phyloP scores from a whole-genome alignment of 148 eudicot species.

The Amaranthus palmeri region DNA sequence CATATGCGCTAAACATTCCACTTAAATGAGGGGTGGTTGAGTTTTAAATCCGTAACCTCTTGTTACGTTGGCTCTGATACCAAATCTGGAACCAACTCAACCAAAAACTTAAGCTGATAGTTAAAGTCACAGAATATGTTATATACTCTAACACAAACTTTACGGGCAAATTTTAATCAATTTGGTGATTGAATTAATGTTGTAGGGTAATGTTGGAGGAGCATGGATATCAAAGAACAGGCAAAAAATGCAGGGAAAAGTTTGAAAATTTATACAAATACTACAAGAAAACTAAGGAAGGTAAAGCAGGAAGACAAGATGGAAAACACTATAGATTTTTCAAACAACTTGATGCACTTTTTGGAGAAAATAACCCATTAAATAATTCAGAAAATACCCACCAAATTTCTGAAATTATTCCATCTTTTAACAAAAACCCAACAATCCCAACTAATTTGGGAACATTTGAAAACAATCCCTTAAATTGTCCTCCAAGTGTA shows the following conservation, averaged over 20 bases:
- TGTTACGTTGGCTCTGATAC: too few species aligned
- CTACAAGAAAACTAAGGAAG: slow-evolving; percentile 96
- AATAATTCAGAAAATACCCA: slow-evolving; percentile 11
- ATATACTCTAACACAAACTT: not conserved
- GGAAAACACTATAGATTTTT: slow-evolving; percentile 90
- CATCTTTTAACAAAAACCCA: slow-evolving; percentile 12
- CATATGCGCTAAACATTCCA: too few species aligned
- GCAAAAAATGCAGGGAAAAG: slow-evolving; percentile 96
- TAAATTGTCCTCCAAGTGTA: slow-evolving; percentile 31
- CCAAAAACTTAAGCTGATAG: too few species aligned
- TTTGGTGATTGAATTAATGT: not conserved
- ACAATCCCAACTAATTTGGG: not conserved
- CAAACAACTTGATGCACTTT: slow-evolving; percentile 91
- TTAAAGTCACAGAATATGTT: too few species aligned
- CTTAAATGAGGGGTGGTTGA: too few species aligned
- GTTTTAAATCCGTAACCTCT: too few species aligned
- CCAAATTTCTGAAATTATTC: slow-evolving; percentile 6
- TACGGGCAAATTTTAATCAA: not conserved
- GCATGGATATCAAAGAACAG: slow-evolving; percentile 95
- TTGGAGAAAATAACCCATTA: slow-evolving; percentile 43
- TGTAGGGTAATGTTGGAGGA: slow-evolving; percentile 86
- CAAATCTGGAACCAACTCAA: too few species aligned
- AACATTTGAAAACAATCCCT: slow-evolving; percentile 15
- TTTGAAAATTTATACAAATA: slow-evolving; percentile 94
- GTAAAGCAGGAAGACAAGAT: slow-evolving; percentile 97